A percentile compares a stretch with the other conserved stretches of the same genome.
Conservation (phyloP, 2,329 filamentous ascomycete genomes). For the Trichophyton simii region DNA sequence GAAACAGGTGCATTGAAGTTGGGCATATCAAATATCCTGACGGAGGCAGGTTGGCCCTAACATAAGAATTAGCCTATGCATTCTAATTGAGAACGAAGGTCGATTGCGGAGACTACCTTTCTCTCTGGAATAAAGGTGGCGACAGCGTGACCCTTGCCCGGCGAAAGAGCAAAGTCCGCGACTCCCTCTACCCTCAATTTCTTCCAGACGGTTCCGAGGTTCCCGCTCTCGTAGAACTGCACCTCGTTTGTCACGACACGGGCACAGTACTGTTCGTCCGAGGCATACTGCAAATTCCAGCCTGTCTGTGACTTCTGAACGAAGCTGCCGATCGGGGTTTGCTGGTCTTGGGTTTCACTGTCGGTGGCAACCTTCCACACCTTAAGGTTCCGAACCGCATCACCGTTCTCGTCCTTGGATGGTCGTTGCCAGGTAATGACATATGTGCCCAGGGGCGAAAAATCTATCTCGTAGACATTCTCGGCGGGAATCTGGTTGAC, state of each 20-base stretch:
- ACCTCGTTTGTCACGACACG: conserved; percentile 93
- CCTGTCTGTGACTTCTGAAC: conserved; percentile 92
- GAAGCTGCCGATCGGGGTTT: conserved; percentile 66
- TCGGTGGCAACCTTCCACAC: conserved; percentile 67
- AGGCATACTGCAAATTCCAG: conserved; percentile 95
- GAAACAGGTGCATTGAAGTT: conserved; percentile 72
- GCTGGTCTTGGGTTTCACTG: conserved; percentile 45
- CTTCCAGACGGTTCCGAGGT: conserved; percentile 82
- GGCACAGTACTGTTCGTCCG: conserved; percentile 85
- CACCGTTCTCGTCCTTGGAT: conserved; percentile 81
- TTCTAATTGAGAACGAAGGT: neutral
- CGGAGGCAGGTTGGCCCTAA: conserved; percentile 83
- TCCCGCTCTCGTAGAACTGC: conserved; percentile 84
- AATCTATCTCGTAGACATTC: conserved; percentile 87
- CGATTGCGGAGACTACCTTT: conserved; percentile 48
- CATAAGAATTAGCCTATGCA: conserved; percentile 11
- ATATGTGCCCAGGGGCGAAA: conserved; percentile 84
- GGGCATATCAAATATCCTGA: conserved; percentile 90
- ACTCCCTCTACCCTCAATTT: conserved; percentile 89
- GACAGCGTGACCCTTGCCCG: conserved; percentile 79
- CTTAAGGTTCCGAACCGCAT: conserved; percentile 92
- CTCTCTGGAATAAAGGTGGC: conserved; percentile 92
- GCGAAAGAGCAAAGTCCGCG: conserved; percentile 75
- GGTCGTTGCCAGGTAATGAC: conserved; percentile 95
- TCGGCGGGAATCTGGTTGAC: conserved; percentile 62